Evolutionary conservation across 768 basidiomycete species (phyloP), one percentile per base, ranked within the genome.

Genomic region (Phylloporus sp.): DNA sequence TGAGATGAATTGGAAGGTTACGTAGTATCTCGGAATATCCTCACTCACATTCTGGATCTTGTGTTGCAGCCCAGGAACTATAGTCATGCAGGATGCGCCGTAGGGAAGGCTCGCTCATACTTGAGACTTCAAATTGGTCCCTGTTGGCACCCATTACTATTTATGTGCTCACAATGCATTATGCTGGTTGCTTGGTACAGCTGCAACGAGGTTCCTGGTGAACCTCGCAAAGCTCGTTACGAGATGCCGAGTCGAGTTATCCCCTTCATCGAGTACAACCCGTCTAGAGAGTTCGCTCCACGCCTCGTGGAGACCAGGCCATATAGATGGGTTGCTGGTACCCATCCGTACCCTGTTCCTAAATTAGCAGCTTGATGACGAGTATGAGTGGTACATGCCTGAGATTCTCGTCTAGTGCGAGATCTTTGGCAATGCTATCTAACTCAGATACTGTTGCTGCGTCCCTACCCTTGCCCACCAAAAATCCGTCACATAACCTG

Each of bases 191-290:
- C 66, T 64, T 8, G 81, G 76, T 15, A 84, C 78, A 6, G 84
- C 88, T 10, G 91, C 91, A 29, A 90, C 82, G 10, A 94, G 69
- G 64, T 97, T 95, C 53, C 94, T 79, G 13, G 89, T 91, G 62
- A 95, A 85, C 61, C 82, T 86, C 8, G 84, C 86, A 20, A 91
- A 60, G 58, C 72, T 75, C n/a, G 69, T 70, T 52, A 77, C 76
- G 11, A 82, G 64, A 1, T 59, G 56, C 44, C 71, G 72, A 7
- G 78, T 72, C 24, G 63, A 57, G 11, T 63, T 54, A 49, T 74
- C 56, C 20, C 52, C 66, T 44, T 72, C 65, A 18, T 66, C 61
- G 13, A 65, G 47, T 60, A 63, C 76, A 67, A 59, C 76, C 70
- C 59, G 59, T 34, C 29, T 53, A 15, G 64, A 62, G 5, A 70